Evolutionary conservation across 73 alveolate genomes (phyloP).

Genomic region (Uronychia setigera): DNA sequence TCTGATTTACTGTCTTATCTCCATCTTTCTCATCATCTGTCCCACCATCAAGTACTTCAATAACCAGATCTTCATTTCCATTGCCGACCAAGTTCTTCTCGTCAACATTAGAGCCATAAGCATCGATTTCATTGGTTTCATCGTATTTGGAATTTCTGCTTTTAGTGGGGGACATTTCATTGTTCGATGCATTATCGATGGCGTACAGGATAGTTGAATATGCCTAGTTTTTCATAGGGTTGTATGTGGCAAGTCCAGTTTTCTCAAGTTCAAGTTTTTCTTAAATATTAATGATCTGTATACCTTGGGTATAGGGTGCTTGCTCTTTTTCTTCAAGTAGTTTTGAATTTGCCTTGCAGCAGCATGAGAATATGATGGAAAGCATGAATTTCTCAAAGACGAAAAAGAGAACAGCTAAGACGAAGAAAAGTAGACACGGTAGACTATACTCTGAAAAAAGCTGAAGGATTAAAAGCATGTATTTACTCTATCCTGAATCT

Average conservation of each 20-base stretch:
- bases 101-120: too few relatives aligned
- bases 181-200: constrained; percentile 24
- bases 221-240: constrained; percentile 17
- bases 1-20: too few relatives aligned
- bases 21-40: too few relatives aligned
- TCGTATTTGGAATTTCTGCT: too few relatives aligned
- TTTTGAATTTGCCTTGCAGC: neutral
- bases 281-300: neutral
- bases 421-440: constrained; percentile 23
- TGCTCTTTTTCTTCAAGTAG: neutral
- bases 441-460: constrained; percentile 3
- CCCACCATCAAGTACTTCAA: too few relatives aligned
- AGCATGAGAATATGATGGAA: neutral
- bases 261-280: neutral
- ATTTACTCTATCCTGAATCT: neutral
- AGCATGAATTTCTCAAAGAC: neutral
- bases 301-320: neutral
- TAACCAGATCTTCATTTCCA: too few relatives aligned
- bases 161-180: too few relatives aligned
- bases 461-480: neutral
- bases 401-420: neutral
- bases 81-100: too few relatives aligned
- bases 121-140: too few relatives aligned
- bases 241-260: constrained; percentile 13
- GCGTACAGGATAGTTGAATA: constrained; percentile 17